phyloP scores from a whole-genome alignment of 306 rosid genomes.

The Senna siamea region DNA sequence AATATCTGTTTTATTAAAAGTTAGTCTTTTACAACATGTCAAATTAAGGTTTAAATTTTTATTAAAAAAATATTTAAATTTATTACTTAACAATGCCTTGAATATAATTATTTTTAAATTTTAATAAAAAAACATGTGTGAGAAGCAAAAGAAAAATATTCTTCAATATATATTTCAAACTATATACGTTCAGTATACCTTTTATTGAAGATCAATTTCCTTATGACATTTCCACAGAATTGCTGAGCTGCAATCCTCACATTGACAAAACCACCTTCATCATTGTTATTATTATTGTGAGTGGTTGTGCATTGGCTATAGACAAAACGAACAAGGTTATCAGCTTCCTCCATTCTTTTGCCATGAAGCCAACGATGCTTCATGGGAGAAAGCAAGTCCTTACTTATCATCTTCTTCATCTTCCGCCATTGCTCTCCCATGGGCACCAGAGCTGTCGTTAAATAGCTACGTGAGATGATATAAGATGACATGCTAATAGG shows the following conservation, averaged over 20 bases:
- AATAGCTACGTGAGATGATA: constrained; percentile 27
- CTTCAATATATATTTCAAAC: no score
- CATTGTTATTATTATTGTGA: no score
- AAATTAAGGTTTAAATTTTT: no score
- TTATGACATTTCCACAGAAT: constrained; percentile 25
- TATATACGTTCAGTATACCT: no score
- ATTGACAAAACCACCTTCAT: neutral
- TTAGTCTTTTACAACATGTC: no score
- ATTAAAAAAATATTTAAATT: no score
- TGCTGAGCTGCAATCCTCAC: constrained; percentile 36
- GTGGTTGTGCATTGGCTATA: constrained; percentile 16
- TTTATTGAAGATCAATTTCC: neutral
- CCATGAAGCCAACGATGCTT: constrained; percentile 27
- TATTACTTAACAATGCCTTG: no score
- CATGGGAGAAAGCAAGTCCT: constrained; percentile 8
- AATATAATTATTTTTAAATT: no score
- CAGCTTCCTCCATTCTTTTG: constrained; percentile 46
- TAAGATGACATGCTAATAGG: constrained; percentile 27
- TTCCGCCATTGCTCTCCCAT: constrained; percentile 38
- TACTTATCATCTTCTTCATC: constrained; percentile 33
- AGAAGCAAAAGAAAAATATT: no score
- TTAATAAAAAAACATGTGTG: no score
- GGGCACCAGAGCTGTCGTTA: neutral
- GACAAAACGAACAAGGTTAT: constrained; percentile 37
- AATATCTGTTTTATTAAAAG: no score